Conservation (phyloP, 768 basidiomycete species). For the Boletus barrowsii region DNA sequence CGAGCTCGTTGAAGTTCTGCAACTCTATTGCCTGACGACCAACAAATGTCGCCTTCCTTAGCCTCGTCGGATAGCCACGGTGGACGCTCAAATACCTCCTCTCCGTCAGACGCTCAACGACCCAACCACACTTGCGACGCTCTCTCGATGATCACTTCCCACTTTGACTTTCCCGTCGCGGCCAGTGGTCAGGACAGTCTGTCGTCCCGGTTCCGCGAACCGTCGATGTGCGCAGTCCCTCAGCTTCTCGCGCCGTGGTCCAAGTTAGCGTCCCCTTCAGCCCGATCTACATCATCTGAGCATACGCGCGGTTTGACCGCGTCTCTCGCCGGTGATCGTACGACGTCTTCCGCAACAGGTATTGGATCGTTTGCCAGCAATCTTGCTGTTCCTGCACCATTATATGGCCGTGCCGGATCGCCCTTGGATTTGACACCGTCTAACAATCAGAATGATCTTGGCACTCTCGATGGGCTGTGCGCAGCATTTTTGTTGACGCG, state of each 20-base stretch:
- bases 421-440: slow-evolving; percentile 34
- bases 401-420: slow-evolving; percentile 19
- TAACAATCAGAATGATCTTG: slow-evolving; percentile 3
- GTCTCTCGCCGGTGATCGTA: slow-evolving; percentile 3
- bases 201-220: slow-evolving; percentile 10
- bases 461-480: slow-evolving; percentile 9
- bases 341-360: not conserved
- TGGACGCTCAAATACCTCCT: slow-evolving; percentile 28
- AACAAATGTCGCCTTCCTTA: slow-evolving; percentile 32
- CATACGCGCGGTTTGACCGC: not conserved
- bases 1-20: slow-evolving; percentile 13
- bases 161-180: slow-evolving; percentile 1
- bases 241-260: slow-evolving; percentile 3
- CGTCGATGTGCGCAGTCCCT: not conserved
- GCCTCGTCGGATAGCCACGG: slow-evolving; percentile 6
- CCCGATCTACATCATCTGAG: slow-evolving; percentile 5
- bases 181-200: slow-evolving; percentile 1
- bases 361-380: slow-evolving; percentile 1
- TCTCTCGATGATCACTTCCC: slow-evolving; percentile 17
- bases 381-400: not conserved
- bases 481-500: slow-evolving; percentile 47
- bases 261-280: not conserved
- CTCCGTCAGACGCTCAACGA: not conserved
- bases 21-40: slow-evolving; percentile 31
- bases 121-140: slow-evolving; percentile 4